A percentile compares a stretch with the other conserved stretches of the same genome.
phyloP scores from a whole-genome alignment of 805 yeast genomes.

The Sporopachydermia lactativora region DNA sequence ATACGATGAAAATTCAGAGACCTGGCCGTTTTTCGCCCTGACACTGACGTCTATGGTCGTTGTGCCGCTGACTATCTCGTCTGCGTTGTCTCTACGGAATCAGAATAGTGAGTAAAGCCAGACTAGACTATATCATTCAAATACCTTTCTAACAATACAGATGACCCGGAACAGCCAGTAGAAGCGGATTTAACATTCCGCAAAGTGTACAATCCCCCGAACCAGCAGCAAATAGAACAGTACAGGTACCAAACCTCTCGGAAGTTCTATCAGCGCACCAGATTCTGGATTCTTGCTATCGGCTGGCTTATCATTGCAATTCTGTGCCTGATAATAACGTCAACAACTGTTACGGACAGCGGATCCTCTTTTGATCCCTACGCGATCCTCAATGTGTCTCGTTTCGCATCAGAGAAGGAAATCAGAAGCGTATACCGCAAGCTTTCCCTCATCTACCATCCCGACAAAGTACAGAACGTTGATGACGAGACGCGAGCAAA shows the following conservation, averaged over 20 bases:
- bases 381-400: slow-evolving; percentile 62
- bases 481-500: slow-evolving; percentile 41
- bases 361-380: slow-evolving; percentile 67
- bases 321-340: slow-evolving; percentile 16
- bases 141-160: slow-evolving; percentile 13
- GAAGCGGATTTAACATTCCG: slow-evolving; percentile 2
- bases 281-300: slow-evolving; percentile 16
- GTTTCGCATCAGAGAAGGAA: slow-evolving; percentile 57
- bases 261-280: neutral
- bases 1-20: slow-evolving; percentile 80
- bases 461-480: slow-evolving; percentile 67
- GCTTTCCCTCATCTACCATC: slow-evolving; percentile 79
- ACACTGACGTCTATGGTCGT: slow-evolving; percentile 57
- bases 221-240: slow-evolving; percentile 4
- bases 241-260: neutral
- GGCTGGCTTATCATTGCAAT: slow-evolving; percentile 52
- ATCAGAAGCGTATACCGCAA: slow-evolving; percentile 76
- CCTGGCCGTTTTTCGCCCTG: slow-evolving; percentile 84
- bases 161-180: slow-evolving; percentile 2
- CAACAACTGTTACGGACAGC: slow-evolving; percentile 8
- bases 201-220: slow-evolving; percentile 1
- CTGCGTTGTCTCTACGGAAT: no score
- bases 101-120: no score
- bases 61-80: slow-evolving; percentile 42
- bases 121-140: neutral